Evolutionary conservation across 1,284 basidiomycete genomes (phyloP), one percentile per base, ranked within the genome.

Genomic region (Ceratobasidium sp.): DNA sequence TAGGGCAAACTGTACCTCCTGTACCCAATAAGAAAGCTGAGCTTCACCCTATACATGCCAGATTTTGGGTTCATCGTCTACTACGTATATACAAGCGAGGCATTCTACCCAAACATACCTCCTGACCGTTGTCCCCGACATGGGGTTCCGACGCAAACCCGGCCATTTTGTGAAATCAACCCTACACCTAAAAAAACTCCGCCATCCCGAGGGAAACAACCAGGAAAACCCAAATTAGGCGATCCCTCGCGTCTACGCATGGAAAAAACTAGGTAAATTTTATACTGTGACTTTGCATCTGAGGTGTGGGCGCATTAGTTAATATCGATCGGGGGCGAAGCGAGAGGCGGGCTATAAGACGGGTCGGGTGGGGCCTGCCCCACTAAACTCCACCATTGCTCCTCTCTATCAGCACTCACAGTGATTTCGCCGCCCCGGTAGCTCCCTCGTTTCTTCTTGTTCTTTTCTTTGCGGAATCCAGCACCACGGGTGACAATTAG

Each of bases 401-500:
- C 39, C 26, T 26, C 58, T 23, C 39, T 41, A 16, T 32, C n/a
- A 16, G 18, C 21, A 83, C 88, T 80, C 78, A 94, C 92, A 41
- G 94, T 96, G 75, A 97, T 97, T 77, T 94, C 92, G 41, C 95
- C 95, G 21, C 95, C 95, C 60, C 87, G 87, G 81, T 97, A 97
- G 75, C 91, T 93, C 2, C 96, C 97, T 77, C 92, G 85, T 84
- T 99, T 98, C 84, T 98, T 98, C 88, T 99, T 99, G 84, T 98
- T 98, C 84, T 99, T 98, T 85, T 98, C 97, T 82, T 98, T 99
- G 70, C 95, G 88, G 85, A 99, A 99, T 8, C 94, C 93, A 59
- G 92, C 92, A 12, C 97, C 97, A 5, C 94, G 88, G 1, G 97
- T 98, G 26, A 96, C 92, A 76, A 97, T 92, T 73, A 99, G 83